Conservation (phyloP, 495 filamentous ascomycete genomes). For the Polyplosphaeria fusca region DNA sequence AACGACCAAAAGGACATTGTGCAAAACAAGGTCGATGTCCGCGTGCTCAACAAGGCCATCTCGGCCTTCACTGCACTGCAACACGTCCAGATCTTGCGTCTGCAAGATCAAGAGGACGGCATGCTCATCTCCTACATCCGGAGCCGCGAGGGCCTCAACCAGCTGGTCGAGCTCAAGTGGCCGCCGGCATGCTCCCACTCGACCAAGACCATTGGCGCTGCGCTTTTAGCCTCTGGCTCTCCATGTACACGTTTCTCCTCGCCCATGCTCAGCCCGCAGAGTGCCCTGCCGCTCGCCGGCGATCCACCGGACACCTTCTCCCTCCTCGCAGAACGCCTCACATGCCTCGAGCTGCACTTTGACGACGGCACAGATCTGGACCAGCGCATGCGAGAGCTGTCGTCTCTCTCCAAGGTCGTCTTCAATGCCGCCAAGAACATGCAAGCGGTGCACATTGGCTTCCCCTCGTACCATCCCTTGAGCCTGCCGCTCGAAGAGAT, state of each 20-base stretch:
- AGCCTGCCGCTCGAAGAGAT: slow-evolving; percentile 56
- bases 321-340: slow-evolving; percentile 54
- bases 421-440: slow-evolving; percentile 60
- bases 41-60: slow-evolving; percentile 55
- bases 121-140: slow-evolving; percentile 49
- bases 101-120: slow-evolving; percentile 59
- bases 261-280: slow-evolving; percentile 62
- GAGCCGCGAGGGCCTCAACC: slow-evolving; percentile 36
- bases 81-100: slow-evolving; percentile 62
- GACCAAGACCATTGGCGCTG: slow-evolving; percentile 55
- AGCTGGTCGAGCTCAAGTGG: slow-evolving; percentile 55
- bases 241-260: slow-evolving; percentile 59
- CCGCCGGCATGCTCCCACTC: slow-evolving; percentile 61
- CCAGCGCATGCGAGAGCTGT: slow-evolving; percentile 53
- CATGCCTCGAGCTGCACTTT: slow-evolving; percentile 51
- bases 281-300: slow-evolving; percentile 50
- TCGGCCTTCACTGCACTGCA: slow-evolving; percentile 58
- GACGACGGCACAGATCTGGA: slow-evolving; percentile 56
- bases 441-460: slow-evolving; percentile 64
- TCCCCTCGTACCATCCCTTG: slow-evolving; percentile 56
- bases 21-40: slow-evolving; percentile 41
- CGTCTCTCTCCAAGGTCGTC: slow-evolving; percentile 53
- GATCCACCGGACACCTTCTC: slow-evolving; percentile 50
- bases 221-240: slow-evolving; percentile 55
- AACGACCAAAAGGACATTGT: slow-evolving; percentile 47